Evolutionary conservation across 2,329 filamentous ascomycete species (phyloP).

Genomic region (Anthostomella pinea): DNA sequence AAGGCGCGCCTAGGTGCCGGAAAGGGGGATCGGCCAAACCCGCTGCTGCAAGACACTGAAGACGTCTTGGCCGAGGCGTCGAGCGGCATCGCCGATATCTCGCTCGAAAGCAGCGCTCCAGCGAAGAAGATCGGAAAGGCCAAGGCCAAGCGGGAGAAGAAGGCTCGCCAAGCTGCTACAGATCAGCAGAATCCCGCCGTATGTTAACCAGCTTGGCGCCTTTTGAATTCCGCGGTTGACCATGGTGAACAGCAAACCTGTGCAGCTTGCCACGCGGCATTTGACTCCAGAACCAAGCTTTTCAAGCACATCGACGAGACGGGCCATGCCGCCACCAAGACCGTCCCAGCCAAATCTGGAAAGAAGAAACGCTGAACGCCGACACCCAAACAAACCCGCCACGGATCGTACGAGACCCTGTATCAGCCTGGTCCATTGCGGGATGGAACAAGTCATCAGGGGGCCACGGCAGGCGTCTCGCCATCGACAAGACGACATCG

Average conservation of each 20-base stretch:
- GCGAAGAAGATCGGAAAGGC: slow-evolving; percentile 49
- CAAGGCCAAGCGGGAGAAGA: slow-evolving; percentile 50
- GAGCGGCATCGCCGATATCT: slow-evolving; percentile 23
- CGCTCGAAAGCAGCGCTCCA: slow-evolving; percentile 22
- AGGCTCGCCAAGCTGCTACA: slow-evolving; percentile 38
- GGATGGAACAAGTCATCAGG: neutral
- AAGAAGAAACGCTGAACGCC: too few relatives aligned
- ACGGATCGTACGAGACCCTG: too few relatives aligned
- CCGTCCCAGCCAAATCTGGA: slow-evolving; percentile 22
- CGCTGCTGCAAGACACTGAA: slow-evolving; percentile 12
- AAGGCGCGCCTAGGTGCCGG: slow-evolving; percentile 37
- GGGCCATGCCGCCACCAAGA: slow-evolving; percentile 57
- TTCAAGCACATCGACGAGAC: slow-evolving; percentile 70
- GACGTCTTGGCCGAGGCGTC: slow-evolving; percentile 10
- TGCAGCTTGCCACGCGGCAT: slow-evolving; percentile 42
- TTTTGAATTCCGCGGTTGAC: neutral
- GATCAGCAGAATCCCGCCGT: slow-evolving; percentile 34
- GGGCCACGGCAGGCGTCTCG: too few relatives aligned
- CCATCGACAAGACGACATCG: too few relatives aligned
- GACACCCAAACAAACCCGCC: too few relatives aligned
- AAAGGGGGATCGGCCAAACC: slow-evolving; percentile 5
- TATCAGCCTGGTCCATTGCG: too few relatives aligned
- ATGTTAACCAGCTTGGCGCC: slow-evolving; percentile 20
- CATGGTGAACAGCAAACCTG: slow-evolving; percentile 38
- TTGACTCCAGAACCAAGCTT: slow-evolving; percentile 64